phyloP scores from a whole-genome alignment of 2,329 filamentous ascomycete species.

The Eutypella sp. region DNA sequence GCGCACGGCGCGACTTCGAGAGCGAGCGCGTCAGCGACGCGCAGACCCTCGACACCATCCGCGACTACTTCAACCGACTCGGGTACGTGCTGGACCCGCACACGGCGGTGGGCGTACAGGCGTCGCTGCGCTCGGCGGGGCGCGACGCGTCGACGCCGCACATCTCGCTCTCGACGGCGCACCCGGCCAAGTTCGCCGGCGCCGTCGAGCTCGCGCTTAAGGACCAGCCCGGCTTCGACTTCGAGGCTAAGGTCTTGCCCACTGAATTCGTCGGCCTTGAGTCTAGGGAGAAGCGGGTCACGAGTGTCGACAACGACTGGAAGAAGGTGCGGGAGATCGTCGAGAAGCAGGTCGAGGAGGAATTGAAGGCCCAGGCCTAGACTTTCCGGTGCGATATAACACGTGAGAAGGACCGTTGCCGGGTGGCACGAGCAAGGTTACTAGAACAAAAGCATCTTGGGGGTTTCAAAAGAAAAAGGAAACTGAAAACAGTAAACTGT shows the following conservation, averaged over 20 bases:
- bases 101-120: conserved; percentile 79
- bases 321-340: conserved; percentile 71
- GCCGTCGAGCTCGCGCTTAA: conserved; percentile 78
- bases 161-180: conserved; percentile 85
- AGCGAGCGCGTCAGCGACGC: conserved; percentile 67
- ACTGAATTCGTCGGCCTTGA: conserved; percentile 77
- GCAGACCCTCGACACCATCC: conserved; percentile 65
- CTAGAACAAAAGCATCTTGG: no score
- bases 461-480: no score
- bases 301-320: conserved; percentile 65
- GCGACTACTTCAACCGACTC: conserved; percentile 42
- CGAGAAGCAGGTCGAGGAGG: conserved; percentile 64
- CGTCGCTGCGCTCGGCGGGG: conserved; percentile 63
- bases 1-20: conserved; percentile 70
- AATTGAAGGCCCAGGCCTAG: conserved; percentile 34
- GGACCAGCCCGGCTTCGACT: conserved; percentile 67
- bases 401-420: no score
- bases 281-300: conserved; percentile 68
- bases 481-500: no score
- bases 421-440: no score
- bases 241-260: conserved; percentile 70
- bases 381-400: neutral
- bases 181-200: conserved; percentile 89
- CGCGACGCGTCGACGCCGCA: conserved; percentile 53
- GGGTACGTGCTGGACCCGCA: conserved; percentile 88